phyloP scores from a whole-genome alignment of 768 basidiomycete species.

The Arthromyces matolae region DNA sequence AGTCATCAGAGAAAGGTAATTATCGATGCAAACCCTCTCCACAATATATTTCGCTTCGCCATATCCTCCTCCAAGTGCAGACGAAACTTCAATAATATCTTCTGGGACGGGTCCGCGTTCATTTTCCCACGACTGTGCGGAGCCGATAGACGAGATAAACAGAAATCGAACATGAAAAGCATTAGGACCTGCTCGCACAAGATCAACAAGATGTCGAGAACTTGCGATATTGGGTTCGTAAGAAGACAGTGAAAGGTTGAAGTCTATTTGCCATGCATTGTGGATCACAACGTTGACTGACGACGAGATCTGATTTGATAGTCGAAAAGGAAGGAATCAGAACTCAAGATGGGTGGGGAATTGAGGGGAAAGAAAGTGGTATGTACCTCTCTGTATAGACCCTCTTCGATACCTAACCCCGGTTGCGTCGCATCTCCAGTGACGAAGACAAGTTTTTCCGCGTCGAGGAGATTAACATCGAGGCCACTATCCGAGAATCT shows the following conservation, averaged over 20 bases:
- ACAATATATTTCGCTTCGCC: slow-evolving; percentile 5
- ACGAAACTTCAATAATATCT: neutral
- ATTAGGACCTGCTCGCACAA: neutral
- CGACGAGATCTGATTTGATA: neutral
- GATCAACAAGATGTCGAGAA: neutral
- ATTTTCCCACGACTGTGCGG: slow-evolving; percentile 1
- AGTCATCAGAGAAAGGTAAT: neutral
- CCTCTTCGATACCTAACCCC: neutral
- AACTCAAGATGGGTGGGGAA: neutral
- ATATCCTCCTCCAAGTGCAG: slow-evolving; percentile 4
- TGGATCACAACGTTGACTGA: neutral
- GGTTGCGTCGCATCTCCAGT: neutral
- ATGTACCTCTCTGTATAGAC: neutral
- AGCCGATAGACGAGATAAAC: slow-evolving; percentile 3
- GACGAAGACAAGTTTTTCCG: neutral
- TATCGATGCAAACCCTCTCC: neutral
- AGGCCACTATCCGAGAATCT: slow-evolving; percentile 1
- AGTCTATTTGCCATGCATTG: slow-evolving; percentile 3
- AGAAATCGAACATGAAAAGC: neutral
- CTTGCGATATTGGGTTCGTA: neutral
- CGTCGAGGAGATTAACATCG: neutral
- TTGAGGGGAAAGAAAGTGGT: neutral
- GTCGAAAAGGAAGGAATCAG: neutral
- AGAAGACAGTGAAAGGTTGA: neutral
- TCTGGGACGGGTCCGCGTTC: neutral